Percentiles rank a stretch among this genome's conserved stretches.
Evolutionary conservation across 768 basidiomycete genomes (phyloP).

Genomic region (Pleurotus eryngii): DNA sequence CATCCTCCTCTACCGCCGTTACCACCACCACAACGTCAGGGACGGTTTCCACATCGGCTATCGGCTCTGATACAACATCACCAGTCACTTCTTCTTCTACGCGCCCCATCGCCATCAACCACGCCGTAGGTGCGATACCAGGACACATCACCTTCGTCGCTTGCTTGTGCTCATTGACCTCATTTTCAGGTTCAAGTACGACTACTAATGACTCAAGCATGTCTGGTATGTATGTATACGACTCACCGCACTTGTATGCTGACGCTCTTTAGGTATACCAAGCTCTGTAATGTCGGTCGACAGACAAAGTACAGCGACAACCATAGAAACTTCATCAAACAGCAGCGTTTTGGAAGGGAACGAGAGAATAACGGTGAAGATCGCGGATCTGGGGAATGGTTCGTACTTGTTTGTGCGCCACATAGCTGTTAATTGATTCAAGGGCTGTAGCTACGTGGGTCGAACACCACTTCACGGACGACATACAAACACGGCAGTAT

Average conservation of each 20-base stretch:
- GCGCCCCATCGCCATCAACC: background rate
- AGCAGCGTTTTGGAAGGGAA: constrained; percentile 18
- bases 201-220: background rate
- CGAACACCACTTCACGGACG: constrained; percentile 97
- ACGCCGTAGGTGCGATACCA: background rate
- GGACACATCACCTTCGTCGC: background rate
- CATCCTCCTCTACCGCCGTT: background rate
- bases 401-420: constrained; percentile 19
- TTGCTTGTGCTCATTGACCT: background rate
- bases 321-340: constrained; percentile 18
- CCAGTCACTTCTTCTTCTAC: background rate
- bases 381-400: constrained; percentile 97
- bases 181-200: constrained; percentile 13
- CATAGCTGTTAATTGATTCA: constrained; percentile 1
- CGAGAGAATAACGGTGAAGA: constrained; percentile 94
- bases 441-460: constrained; percentile 68
- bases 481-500: constrained; percentile 97
- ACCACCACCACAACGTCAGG: constrained; percentile 14
- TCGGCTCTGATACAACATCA: constrained; percentile 1
- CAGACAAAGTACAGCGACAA: constrained; percentile 6
- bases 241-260: background rate
- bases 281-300: constrained; percentile 33
- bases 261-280: constrained; percentile 8
- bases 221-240: background rate
- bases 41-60: background rate